Base-by-base conservation (phyloP, 2,329 filamentous ascomycete genomes). In the Fusarium proliferatum region DNA sequence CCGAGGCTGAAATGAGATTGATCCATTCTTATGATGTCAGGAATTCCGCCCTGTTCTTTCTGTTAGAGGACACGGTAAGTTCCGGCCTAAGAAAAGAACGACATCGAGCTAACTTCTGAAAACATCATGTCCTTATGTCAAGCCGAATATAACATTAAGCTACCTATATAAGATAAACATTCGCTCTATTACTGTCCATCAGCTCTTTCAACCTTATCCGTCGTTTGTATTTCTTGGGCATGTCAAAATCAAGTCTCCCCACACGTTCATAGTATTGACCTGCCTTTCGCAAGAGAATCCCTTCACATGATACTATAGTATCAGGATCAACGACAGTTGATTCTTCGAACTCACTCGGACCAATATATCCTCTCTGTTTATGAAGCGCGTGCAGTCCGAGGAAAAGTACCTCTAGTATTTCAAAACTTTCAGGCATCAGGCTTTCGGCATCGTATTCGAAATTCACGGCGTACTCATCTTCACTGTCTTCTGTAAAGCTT, bases 341-440 rank as follows among this genome's bases (percentile, higher is more conserved):
- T 3, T 62, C 41, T 30, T 46, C 41, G 21, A 39, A 57, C 3
- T 39, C 51, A 15, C 16, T 30, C 4, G 9, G 15, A 2, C 21
- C 26, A 6, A 38, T 3, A 34, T 1, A 26, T n/a, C 49, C 41
- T 4, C 1, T 5, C 16, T 4, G 0, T 6, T 17, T 17, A 19
- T 61, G 58, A 19, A 46, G 19, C 3, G 23, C 41, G 5, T 33
- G 33, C 3, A 58, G 41, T 11, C 39, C 60, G 5, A 58, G 23
- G 17, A 62, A 58, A 10, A 46, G 6, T 2, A 58, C 41, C 21
- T 19, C 13, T 16, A 58, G 4, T 1, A 15, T 38, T 21, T 55
- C 21, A 36, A 57, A 57, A 5, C 39, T 39, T 2, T 21, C 10
- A 3, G 41, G 51, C 33, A 62, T 57, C 4, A 62, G 41, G 9